A percentile compares a stretch with the other conserved stretches of the same genome.
phyloP scores from a whole-genome alignment of 371 early-diverging fungal genomes.

The Dentiscutata heterogama region DNA sequence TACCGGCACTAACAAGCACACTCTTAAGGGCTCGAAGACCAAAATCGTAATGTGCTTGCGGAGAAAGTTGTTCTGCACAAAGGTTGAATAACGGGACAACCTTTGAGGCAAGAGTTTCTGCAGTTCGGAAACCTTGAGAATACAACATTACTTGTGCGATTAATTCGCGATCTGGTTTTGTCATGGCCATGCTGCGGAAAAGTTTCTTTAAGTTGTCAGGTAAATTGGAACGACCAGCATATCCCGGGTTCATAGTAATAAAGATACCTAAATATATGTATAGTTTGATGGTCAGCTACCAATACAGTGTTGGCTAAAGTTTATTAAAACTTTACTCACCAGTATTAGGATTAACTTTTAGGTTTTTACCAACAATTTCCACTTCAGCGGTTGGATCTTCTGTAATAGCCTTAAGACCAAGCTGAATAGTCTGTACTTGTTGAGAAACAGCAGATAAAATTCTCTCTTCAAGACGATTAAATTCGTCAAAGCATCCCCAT shows the following conservation, averaged over 20 bases:
- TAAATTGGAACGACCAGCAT: conserved; percentile 97
- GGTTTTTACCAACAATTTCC: conserved; percentile 91
- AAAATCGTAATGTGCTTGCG: conserved; percentile 99
- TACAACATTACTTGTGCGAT: conserved; percentile 99
- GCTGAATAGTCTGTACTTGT: conserved; percentile 98
- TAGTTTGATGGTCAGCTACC: neutral
- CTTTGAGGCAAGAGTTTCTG: conserved; percentile 94
- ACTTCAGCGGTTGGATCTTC: conserved; percentile 79
- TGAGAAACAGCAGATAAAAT: conserved; percentile 98
- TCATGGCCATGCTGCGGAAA: conserved; percentile 98
- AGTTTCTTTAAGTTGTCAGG: conserved; percentile 99
- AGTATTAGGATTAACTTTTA: conserved; percentile 89
- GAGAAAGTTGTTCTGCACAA: conserved; percentile 93
- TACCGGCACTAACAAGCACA: conserved; percentile 97
- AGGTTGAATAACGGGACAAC: conserved; percentile 97
- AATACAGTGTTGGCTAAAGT: neutral
- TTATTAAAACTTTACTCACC: conserved; percentile 49
- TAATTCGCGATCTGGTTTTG: conserved; percentile 95
- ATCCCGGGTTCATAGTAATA: conserved; percentile 99
- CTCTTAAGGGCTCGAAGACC: conserved; percentile 99
- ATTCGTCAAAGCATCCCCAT: conserved; percentile 99
- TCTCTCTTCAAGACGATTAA: conserved; percentile 98
- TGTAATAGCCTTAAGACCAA: conserved; percentile 84
- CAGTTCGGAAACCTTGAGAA: conserved; percentile 98
- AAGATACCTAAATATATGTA: conserved; percentile 78